Evolutionary conservation across 164 flowering plant species (phyloP), one percentile per base, ranked within the genome.

Genomic region (Tetracentron sinense): DNA sequence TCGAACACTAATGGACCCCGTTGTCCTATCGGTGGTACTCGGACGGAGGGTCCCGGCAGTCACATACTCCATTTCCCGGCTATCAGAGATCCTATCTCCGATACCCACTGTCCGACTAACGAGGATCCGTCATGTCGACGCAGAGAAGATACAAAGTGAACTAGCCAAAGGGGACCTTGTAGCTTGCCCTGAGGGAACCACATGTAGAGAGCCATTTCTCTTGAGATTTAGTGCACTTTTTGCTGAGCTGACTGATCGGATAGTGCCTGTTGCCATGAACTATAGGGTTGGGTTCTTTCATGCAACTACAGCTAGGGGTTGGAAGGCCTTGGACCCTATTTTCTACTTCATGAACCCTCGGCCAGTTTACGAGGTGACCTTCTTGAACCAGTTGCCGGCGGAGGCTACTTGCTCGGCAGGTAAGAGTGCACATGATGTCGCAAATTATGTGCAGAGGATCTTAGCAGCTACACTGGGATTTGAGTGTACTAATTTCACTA

Each of bases 261-360:
- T 95, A 1, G 97, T 95, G 15, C 99, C 99, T 1, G 99, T 95
- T 6, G 97, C 92, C 0, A 89, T 95, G 97, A 88, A 95, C 68
- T 88, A 89, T 61, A 51, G 89, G 56, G 97, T 89, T 0, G 94
- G 97, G 26, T 80, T 95, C 66, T 95, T 95, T 66, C 97, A 95
- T 68, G 97, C 94, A 30, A 95, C 97, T 7, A 95, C 99, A 0
- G 99, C 97, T 0, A 60, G 96, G 42, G 97, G 99, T 0, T 92
- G 97, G 88, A 95, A 95, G 65, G 96, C 74, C 0, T 61, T 95
- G 68, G 97, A 95, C 66, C 94, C 96, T 0, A 77, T 95, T 14
- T 89, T 87, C 81, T 91, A 88, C 87, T 85, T 94, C 76, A 91
- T 94, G 97, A 94, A 94, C 71, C 97, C 97, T 16, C 73, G 93